A percentile compares a stretch with the other conserved stretches of the same genome.
Evolutionary conservation across 1,284 basidiomycete species (phyloP).

Genomic region (Coriolopsis trogii): DNA sequence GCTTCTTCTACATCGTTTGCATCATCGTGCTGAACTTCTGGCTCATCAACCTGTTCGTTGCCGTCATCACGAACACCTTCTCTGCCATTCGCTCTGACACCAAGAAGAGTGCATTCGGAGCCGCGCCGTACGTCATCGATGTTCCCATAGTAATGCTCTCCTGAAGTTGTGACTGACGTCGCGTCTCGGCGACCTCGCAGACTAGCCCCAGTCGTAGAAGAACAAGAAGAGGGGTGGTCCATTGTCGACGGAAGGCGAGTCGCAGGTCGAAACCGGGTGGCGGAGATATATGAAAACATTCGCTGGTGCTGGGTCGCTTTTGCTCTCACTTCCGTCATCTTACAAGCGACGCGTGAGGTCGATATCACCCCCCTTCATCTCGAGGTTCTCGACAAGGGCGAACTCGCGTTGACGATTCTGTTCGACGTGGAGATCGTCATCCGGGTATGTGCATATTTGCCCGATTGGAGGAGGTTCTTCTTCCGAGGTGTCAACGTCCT

Average conservation of each 20-base stretch:
- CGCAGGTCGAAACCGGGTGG: constrained; percentile 49
- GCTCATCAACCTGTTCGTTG: constrained; percentile 94
- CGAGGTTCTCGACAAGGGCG: constrained; percentile 62
- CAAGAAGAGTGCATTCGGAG: constrained; percentile 92
- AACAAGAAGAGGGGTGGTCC: constrained; percentile 63
- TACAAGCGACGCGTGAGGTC: constrained; percentile 79
- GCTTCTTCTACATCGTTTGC: constrained; percentile 87
- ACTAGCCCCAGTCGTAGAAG: constrained; percentile 49
- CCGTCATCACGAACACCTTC: constrained; percentile 96
- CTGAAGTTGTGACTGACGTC: background rate
- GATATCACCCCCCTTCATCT: constrained; percentile 51
- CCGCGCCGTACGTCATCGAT: constrained; percentile 62
- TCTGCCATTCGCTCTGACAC: constrained; percentile 88
- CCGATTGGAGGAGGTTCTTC: constrained; percentile 86
- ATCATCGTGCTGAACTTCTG: constrained; percentile 90
- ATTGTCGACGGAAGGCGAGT: constrained; percentile 47
- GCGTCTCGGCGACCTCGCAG: constrained; percentile 32
- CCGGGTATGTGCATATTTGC: constrained; percentile 73
- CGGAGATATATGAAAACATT: constrained; percentile 62
- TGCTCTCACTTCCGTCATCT: constrained; percentile 69
- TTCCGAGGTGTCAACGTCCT: constrained; percentile 71
- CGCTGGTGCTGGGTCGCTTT: constrained; percentile 81
- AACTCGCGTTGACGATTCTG: constrained; percentile 80
- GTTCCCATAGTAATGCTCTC: background rate
- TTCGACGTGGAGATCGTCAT: constrained; percentile 91